Evolutionary conservation across 2,329 filamentous ascomycete genomes (phyloP), one percentile per base, ranked within the genome.

Genomic region (Colletotrichum plurivorum): DNA sequence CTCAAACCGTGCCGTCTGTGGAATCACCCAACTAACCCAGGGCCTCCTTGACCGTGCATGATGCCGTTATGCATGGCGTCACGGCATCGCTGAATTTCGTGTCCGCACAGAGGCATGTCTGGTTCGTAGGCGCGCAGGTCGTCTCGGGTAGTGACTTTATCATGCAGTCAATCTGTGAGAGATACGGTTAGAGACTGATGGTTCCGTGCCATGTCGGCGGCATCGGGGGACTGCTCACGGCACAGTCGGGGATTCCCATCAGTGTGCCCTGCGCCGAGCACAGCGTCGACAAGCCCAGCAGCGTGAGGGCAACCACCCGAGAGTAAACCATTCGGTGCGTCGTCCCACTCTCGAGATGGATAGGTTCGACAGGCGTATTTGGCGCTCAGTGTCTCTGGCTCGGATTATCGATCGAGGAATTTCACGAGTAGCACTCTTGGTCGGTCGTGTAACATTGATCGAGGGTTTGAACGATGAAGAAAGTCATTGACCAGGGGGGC

Each of bases 101-200:
- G 31, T 80, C 74, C 7, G 71, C 72, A 64, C 80, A 82, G n/a
- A 78, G 72, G 41, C 80, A 82, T 0, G 73, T 71, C 36, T 67
- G 53, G 46, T 82, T 70, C 0, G 73, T 66, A 4, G 66, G 22
- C 0, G 72, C 43, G 53, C 79, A 82, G 4, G 62, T 59, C 15
- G 70, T 25, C 10, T 43, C 5, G 2, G 66, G 55, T 2, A 66
- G 49, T 12, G 61, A 18, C 16, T 60, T 10, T 1, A 66, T 31
- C 54, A 51, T 65, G 43, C 66, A 69, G 12, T 18, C 65, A 43
- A 69, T 20, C 55, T 66, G 18, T 5, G 15, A 18, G 12, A 25
- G 3, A 20, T 15, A 10, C 31, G 31, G 31, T 36, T 3, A 36
- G 31, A 36, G 7, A 15, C n/a, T n/a, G 41, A 15, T 5, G 5